Conservation (phyloP, 2,329 filamentous ascomycete species). For the Alternaria longipes region DNA sequence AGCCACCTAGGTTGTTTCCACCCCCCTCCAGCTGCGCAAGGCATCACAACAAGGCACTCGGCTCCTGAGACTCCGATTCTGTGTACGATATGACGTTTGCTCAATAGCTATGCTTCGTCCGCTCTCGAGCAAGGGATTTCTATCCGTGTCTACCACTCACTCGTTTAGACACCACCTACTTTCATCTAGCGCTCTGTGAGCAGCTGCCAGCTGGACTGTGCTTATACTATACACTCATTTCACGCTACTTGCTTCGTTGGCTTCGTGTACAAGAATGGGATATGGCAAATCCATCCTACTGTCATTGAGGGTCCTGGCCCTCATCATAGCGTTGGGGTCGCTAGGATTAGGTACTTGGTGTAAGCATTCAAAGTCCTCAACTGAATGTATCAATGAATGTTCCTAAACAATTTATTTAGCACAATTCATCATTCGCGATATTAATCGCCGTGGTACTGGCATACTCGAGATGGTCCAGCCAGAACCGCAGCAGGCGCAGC, state of each 20-base stretch:
- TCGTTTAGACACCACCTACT: slow-evolving; percentile 20
- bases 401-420: slow-evolving; percentile 14
- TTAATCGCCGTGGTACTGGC: slow-evolving; percentile 28
- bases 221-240: slow-evolving; percentile 18
- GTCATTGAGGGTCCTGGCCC: slow-evolving; percentile 32
- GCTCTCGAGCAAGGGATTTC: slow-evolving; percentile 8
- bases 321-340: slow-evolving; percentile 31
- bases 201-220: slow-evolving; percentile 40
- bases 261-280: slow-evolving; percentile 28
- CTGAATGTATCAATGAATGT: neutral
- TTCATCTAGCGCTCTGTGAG: slow-evolving; percentile 37
- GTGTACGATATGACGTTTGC: slow-evolving; percentile 4
- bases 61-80: slow-evolving; percentile 19
- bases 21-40: slow-evolving; percentile 11
- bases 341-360: slow-evolving; percentile 39
- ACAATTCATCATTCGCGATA: slow-evolving; percentile 33
- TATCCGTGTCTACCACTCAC: slow-evolving; percentile 14
- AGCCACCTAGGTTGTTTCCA: slow-evolving; percentile 19
- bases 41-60: slow-evolving; percentile 15
- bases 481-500: slow-evolving; percentile 17
- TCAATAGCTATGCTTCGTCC: slow-evolving; percentile 14
- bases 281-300: slow-evolving; percentile 23
- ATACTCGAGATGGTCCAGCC: slow-evolving; percentile 24
- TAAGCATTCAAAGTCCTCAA: slow-evolving; percentile 16
- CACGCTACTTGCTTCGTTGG: slow-evolving; percentile 1